Conservation (phyloP, 1,284 basidiomycete genomes). For the Ceraceosorus guamensis region DNA sequence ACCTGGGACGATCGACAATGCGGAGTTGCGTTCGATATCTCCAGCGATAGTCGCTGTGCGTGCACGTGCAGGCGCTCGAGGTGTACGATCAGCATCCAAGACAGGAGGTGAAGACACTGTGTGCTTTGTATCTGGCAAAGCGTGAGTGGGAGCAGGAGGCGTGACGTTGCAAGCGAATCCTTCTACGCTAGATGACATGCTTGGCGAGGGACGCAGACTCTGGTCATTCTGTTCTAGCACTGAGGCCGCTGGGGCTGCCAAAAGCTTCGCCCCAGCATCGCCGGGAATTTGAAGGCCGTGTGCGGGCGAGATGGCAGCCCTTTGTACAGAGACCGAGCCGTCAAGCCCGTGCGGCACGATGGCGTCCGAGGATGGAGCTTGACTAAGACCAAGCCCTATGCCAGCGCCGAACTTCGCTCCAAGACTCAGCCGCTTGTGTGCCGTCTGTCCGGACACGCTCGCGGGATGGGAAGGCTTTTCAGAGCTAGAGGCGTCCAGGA, state of each 20-base stretch:
- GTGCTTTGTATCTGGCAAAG: not conserved
- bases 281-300: not conserved
- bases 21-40: not conserved
- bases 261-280: not conserved
- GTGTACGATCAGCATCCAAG: not conserved
- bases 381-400: not conserved
- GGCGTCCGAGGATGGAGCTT: too few relatives aligned
- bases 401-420: not conserved
- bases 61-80: not conserved
- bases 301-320: not conserved
- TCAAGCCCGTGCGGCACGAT: not conserved
- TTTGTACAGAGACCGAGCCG: not conserved
- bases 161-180: constrained; percentile 33
- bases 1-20: not conserved
- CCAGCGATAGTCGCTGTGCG: not conserved
- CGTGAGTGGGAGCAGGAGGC: constrained; percentile 7
- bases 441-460: too few relatives aligned
- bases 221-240: not conserved
- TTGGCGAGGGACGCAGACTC: constrained; percentile 12
- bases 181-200: constrained; percentile 29
- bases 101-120: not conserved
- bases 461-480: not conserved
- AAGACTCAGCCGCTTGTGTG: too few relatives aligned
- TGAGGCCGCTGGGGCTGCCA: not conserved
- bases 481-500: constrained; percentile 11